A percentile compares a stretch with the other conserved stretches of the same genome.
phyloP scores from a whole-genome alignment of 2,329 filamentous ascomycete genomes.

The Calycina herbarum region DNA sequence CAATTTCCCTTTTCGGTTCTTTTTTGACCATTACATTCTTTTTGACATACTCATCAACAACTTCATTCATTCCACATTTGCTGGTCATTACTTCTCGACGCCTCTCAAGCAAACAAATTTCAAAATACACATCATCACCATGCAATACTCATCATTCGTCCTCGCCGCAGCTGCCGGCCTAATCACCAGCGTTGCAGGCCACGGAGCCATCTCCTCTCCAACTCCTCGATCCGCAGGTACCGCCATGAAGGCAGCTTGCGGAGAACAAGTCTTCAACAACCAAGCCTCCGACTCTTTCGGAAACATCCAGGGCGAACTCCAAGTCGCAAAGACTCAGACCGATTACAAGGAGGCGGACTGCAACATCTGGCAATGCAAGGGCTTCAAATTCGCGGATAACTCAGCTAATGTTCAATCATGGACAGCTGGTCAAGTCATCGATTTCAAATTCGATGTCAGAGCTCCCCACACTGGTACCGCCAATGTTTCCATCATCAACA shows the following conservation, averaged over 20 bases:
- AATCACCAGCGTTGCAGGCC: constrained; percentile 46
- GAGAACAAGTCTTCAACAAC: constrained; percentile 43
- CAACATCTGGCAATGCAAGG: constrained; percentile 50
- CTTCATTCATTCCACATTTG: constrained; percentile 24
- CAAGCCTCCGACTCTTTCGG: constrained; percentile 32
- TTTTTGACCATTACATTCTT: constrained; percentile 25
- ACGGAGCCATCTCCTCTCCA: constrained; percentile 49
- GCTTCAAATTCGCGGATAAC: constrained; percentile 48
- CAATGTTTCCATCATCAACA: constrained; percentile 56
- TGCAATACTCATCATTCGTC: constrained; percentile 32
- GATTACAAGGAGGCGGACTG: constrained; percentile 33
- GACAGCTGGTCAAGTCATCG: constrained; percentile 45
- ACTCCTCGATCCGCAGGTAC: constrained; percentile 44
- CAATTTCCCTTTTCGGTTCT: constrained; percentile 26
- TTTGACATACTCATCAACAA: constrained; percentile 11
- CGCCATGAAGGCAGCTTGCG: constrained; percentile 47
- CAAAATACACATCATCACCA: constrained; percentile 19
- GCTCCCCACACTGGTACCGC: constrained; percentile 54
- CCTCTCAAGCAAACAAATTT: constrained; percentile 4
- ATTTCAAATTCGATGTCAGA: constrained; percentile 44
- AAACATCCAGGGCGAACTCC: constrained; percentile 40
- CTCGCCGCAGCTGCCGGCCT: constrained; percentile 26
- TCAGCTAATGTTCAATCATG: constrained; percentile 44
- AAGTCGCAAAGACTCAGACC: constrained; percentile 40
- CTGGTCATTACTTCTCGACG: constrained; percentile 21